These are phyloP conservation scores for Amaranthus hypochondriacus DNA, from an alignment of 148 eudicot species.

Conservation along the genomic window DNA sequence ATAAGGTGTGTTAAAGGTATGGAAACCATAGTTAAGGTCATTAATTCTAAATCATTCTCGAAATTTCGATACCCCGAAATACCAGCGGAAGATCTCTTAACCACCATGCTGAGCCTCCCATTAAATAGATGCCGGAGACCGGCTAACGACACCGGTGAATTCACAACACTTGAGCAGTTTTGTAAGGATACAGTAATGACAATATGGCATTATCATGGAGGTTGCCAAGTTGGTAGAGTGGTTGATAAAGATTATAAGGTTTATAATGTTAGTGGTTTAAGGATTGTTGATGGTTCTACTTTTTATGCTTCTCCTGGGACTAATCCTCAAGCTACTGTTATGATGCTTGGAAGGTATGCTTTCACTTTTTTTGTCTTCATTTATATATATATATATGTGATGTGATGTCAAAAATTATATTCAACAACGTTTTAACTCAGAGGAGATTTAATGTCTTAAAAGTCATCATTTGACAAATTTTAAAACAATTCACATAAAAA, in stretches of 20 bases:
- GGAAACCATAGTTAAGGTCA: slow-evolving; percentile 39
- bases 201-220: slow-evolving; percentile 74
- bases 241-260: slow-evolving; percentile 45
- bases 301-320: slow-evolving; percentile 50
- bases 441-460: no score
- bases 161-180: slow-evolving; percentile 31
- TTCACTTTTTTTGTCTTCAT: not conserved
- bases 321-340: slow-evolving; percentile 61
- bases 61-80: slow-evolving; percentile 29
- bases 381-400: not conserved
- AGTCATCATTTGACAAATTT: no score
- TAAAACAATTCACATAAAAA: no score
- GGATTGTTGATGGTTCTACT: slow-evolving; percentile 53
- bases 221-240: slow-evolving; percentile 53
- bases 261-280: slow-evolving; percentile 36
- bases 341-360: slow-evolving; percentile 59
- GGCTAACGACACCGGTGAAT: slow-evolving; percentile 9
- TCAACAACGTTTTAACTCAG: no score
- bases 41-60: slow-evolving; percentile 41
- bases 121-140: slow-evolving; percentile 21
- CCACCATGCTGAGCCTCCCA: slow-evolving; percentile 37
- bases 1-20: slow-evolving; percentile 52
- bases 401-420: not conserved
- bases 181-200: slow-evolving; percentile 57
- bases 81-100: slow-evolving; percentile 19